Conservation (phyloP, 2,329 filamentous ascomycete genomes). For the Dothideomycetidae sp. region DNA sequence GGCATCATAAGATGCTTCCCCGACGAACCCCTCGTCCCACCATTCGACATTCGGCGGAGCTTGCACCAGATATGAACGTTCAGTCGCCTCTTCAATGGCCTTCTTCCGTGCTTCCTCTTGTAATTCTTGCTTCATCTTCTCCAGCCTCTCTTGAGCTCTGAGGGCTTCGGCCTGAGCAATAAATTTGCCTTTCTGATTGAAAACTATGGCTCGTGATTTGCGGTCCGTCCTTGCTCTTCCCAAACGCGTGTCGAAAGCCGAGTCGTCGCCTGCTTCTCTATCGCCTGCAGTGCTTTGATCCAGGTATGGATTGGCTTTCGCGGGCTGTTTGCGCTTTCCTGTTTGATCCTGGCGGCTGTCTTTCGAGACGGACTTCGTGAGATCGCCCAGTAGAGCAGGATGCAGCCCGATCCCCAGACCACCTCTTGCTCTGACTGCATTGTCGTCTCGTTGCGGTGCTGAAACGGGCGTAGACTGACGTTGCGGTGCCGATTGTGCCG, state of each 20-base stretch:
- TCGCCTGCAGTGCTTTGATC: slow-evolving; percentile 21
- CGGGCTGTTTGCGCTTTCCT: slow-evolving; percentile 27
- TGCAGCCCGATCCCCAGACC: slow-evolving; percentile 64
- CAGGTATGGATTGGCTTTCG: slow-evolving; percentile 25
- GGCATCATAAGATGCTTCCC: slow-evolving; percentile 52
- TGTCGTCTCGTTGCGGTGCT: slow-evolving; percentile 35
- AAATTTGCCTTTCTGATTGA: slow-evolving; percentile 95
- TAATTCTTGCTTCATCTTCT: slow-evolving; percentile 89
- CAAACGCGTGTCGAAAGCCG: slow-evolving; percentile 64
- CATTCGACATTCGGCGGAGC: slow-evolving; percentile 81
- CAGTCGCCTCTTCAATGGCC: slow-evolving; percentile 87
- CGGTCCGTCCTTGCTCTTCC: slow-evolving; percentile 45
- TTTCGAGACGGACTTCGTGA: slow-evolving; percentile 14
- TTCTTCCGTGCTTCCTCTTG: slow-evolving; percentile 75
- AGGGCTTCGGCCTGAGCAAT: slow-evolving; percentile 86
- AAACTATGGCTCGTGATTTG: slow-evolving; percentile 62
- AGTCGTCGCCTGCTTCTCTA: slow-evolving; percentile 49
- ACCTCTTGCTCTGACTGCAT: slow-evolving; percentile 40
- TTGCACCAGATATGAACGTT: slow-evolving; percentile 78
- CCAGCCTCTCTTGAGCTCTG: slow-evolving; percentile 72
- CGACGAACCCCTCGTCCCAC: slow-evolving; percentile 89
- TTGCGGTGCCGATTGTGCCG: slow-evolving; percentile 6
- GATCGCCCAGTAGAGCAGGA: slow-evolving; percentile 51
- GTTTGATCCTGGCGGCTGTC: slow-evolving; percentile 29
- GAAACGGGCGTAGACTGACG: slow-evolving; percentile 9